These are phyloP conservation scores for Thraustochytrium striatum DNA, from an alignment of 352 stramenopile genomes.

Conservation along the genomic window DNA sequence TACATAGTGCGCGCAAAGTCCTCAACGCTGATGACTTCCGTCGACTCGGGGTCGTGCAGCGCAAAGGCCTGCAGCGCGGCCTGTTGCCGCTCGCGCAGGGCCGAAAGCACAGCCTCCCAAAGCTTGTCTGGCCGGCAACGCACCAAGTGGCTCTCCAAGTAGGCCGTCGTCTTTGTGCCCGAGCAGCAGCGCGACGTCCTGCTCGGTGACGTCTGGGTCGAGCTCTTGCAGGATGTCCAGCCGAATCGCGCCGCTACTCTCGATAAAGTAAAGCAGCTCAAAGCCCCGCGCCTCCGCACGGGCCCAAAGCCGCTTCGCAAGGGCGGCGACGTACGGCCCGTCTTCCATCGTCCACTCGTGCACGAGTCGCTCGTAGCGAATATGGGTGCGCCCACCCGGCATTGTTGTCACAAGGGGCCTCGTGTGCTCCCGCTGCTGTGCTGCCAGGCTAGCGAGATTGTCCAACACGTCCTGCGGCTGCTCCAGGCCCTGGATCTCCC, in stretches of 20 bases:
- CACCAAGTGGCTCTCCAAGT: not conserved
- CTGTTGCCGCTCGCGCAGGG: not conserved
- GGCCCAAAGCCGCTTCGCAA: constrained; percentile 5
- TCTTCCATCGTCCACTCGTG: constrained; percentile 20
- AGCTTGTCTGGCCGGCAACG: not conserved
- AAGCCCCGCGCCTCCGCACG: not conserved
- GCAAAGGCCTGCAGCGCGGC: not conserved
- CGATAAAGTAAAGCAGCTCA: constrained; percentile 13
- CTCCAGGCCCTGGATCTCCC: not conserved
- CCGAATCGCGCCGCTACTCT: not conserved
- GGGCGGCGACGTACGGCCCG: not conserved
- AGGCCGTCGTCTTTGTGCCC: not conserved
- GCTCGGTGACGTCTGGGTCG: not conserved
- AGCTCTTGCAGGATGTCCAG: not conserved
- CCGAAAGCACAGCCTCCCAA: not conserved
- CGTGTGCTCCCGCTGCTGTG: too few species aligned
- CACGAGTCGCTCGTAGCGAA: constrained; percentile 39
- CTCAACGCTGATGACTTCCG: not conserved
- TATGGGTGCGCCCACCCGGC: not conserved
- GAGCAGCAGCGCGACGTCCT: not conserved
- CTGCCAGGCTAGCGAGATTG: too few species aligned
- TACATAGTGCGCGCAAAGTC: not conserved
- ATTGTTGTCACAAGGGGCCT: not conserved
- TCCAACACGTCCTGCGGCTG: not conserved
- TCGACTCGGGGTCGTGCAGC: not conserved